These are phyloP conservation scores for Aeminium ludgeri DNA, from an alignment of 495 filamentous ascomycete genomes.

Conservation along the genomic window DNA sequence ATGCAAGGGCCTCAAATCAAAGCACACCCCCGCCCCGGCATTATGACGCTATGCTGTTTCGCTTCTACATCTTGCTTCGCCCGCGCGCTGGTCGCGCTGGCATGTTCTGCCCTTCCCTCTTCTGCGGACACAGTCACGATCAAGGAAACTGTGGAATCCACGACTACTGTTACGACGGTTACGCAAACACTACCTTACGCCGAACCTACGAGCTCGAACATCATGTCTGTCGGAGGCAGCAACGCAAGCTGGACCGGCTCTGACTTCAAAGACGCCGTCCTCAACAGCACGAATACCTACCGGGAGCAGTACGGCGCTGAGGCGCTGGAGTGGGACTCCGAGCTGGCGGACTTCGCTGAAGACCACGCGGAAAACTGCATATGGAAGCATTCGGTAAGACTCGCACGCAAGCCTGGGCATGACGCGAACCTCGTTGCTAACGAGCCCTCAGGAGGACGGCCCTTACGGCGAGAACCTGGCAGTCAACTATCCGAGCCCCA, in stretches of 20 bases:
- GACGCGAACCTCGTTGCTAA: conserved; percentile 1
- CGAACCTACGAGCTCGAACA: no score
- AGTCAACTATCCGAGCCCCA: conserved; percentile 44
- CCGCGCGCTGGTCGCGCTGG: no score
- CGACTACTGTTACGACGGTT: no score
- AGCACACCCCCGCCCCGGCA: no score
- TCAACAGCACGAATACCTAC: conserved; percentile 53
- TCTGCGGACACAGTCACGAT: no score
- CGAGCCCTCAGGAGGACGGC: conserved; percentile 31
- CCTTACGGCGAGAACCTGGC: conserved; percentile 70
- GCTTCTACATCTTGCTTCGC: no score
- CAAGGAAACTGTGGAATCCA: no score
- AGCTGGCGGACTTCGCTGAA: conserved; percentile 38
- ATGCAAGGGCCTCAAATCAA: no score
- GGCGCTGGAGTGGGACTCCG: conserved; percentile 47
- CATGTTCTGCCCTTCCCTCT: no score
- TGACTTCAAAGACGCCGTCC: conserved; percentile 26
- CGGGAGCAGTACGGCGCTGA: conserved; percentile 46
- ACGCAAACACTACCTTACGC: no score
- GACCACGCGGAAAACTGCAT: conserved; percentile 37
- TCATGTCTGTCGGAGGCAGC: no score
- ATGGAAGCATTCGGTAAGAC: conserved; percentile 45
- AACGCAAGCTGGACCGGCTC: background rate
- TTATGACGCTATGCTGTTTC: no score
- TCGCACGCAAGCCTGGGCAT: background rate